phyloP scores from a whole-genome alignment of 129 eudicot genomes.

The Ambrosia trifida region DNA sequence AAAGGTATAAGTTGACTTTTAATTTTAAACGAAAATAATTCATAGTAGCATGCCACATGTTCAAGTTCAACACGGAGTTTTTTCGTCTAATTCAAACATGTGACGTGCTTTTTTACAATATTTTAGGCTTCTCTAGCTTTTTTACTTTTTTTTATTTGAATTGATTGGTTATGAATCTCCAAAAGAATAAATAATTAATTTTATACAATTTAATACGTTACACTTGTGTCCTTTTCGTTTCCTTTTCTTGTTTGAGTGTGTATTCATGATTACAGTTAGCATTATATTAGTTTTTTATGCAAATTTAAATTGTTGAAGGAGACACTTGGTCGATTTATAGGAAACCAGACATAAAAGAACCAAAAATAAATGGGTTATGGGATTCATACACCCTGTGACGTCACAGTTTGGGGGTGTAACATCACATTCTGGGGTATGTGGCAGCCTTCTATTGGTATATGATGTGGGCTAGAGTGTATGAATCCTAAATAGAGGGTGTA shows the following conservation, averaged over 20 bases:
- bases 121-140: neutral
- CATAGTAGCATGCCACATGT: slow-evolving; percentile 29
- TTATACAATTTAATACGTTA: slow-evolving; percentile 11
- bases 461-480: too few species aligned
- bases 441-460: too few species aligned
- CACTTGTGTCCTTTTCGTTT: slow-evolving; percentile 11
- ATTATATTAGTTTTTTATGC: neutral
- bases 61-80: slow-evolving; percentile 24
- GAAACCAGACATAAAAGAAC: neutral
- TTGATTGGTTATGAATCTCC: neutral
- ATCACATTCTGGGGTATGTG: too few species aligned
- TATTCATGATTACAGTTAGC: slow-evolving; percentile 15
- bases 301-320: neutral
- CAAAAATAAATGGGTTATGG: too few species aligned
- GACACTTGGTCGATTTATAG: slow-evolving; percentile 10
- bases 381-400: too few species aligned
- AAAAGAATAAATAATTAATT: neutral
- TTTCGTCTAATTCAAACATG: slow-evolving; percentile 28
- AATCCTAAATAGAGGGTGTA: too few species aligned
- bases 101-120: slow-evolving; percentile 19
- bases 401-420: too few species aligned
- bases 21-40: slow-evolving; percentile 1
- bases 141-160: neutral
- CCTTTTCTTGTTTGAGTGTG: slow-evolving; percentile 1
- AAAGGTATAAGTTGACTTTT: slow-evolving; percentile 28